A percentile compares a stretch with the other conserved stretches of the same genome.
These are phyloP conservation scores for Micractinium conductrix DNA, from an alignment of 139 green algal species.

Conservation along the genomic window DNA sequence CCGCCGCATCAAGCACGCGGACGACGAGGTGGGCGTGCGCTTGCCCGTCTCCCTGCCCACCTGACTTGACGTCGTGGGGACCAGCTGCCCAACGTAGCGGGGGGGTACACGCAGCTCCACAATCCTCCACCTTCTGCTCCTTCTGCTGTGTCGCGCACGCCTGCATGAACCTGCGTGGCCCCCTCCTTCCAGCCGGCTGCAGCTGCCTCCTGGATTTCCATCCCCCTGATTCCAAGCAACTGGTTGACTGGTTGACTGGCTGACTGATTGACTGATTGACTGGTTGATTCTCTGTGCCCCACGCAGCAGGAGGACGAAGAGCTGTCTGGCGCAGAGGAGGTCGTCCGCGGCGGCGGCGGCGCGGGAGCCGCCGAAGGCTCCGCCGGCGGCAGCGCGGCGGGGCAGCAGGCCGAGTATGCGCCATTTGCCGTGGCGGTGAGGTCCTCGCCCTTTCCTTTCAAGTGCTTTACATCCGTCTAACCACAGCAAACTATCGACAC, in stretches of 20 bases:
- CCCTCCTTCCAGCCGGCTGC: too few species aligned
- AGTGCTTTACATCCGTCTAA: neutral
- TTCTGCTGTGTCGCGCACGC: too few species aligned
- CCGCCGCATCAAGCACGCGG: neutral
- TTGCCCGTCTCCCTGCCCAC: neutral
- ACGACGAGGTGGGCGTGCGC: neutral
- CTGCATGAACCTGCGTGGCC: too few species aligned
- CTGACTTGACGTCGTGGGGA: too few species aligned
- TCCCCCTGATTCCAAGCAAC: too few species aligned
- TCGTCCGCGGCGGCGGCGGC: neutral
- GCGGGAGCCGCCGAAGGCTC: neutral
- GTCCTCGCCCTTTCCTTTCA: neutral
- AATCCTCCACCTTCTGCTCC: too few species aligned
- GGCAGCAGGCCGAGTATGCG: neutral
- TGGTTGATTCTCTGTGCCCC: too few species aligned
- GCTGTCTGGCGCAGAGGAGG: neutral
- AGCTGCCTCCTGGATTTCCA: too few species aligned
- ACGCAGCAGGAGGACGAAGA: neutral
- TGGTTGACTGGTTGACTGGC: too few species aligned
- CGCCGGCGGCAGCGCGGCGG: neutral
- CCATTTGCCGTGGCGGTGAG: constrained; percentile 29
- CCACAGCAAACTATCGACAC: too few species aligned
- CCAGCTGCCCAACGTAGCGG: neutral
- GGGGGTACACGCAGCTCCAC: too few species aligned
- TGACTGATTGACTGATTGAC: too few species aligned